phyloP scores from a whole-genome alignment of 495 filamentous ascomycete species.

The Amniculicola lignicola region DNA sequence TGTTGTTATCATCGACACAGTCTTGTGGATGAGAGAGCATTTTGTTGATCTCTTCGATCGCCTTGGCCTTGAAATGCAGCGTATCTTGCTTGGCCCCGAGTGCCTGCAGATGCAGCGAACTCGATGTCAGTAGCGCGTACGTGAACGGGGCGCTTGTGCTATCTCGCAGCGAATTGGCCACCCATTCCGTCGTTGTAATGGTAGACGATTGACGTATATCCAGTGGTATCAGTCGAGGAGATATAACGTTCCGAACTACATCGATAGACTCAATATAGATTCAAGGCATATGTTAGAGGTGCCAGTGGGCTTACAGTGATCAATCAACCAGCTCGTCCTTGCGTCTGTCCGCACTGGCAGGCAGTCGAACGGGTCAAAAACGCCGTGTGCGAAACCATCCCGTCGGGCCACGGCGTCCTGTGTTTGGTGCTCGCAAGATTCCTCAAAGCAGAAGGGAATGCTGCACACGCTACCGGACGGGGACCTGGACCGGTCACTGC shows the following conservation, averaged over 20 bases:
- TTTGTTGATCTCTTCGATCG: constrained; percentile 32
- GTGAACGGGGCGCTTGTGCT: constrained; percentile 28
- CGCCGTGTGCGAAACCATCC: constrained; percentile 16
- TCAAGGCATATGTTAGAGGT: neutral
- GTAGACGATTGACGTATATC: constrained; percentile 30
- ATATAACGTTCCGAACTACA: constrained; percentile 18
- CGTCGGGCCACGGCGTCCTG: constrained; percentile 10
- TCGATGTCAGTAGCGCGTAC: constrained; percentile 28
- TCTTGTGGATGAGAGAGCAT: constrained; percentile 24
- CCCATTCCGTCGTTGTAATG: constrained; percentile 23
- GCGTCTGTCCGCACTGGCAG: constrained; percentile 21
- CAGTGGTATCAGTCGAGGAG: constrained; percentile 27
- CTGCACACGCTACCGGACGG: constrained; percentile 7
- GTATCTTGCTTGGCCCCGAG: constrained; percentile 17
- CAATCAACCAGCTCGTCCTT: constrained; percentile 16
- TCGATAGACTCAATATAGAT: constrained; percentile 6
- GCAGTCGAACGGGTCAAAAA: constrained; percentile 27
- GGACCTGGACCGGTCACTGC: neutral
- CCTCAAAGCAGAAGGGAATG: constrained; percentile 14
- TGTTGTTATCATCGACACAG: constrained; percentile 33
- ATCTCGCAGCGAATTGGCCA: constrained; percentile 23
- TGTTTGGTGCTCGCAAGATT: constrained; percentile 9
- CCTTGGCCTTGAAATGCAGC: constrained; percentile 30
- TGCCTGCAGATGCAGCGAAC: constrained; percentile 31
- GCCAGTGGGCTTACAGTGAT: constrained; percentile 30